Percentiles rank a stretch among this genome's conserved stretches.
phyloP scores from a whole-genome alignment of 106 monocot genomes.

The Chionographis japonica region DNA sequence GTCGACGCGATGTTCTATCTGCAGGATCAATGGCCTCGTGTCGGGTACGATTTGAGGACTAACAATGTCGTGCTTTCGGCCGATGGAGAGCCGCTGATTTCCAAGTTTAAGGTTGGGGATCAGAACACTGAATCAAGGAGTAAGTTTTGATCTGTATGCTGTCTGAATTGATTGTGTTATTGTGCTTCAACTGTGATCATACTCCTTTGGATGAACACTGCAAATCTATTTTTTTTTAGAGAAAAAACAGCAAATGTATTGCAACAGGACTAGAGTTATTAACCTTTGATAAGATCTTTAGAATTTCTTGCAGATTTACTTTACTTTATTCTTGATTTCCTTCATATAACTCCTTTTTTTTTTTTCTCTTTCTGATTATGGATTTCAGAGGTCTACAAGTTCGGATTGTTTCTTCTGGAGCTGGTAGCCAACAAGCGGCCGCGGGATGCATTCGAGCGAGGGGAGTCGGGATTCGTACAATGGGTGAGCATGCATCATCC shows the following conservation, averaged over 20 bases:
- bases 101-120: conserved; percentile 9
- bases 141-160: background rate
- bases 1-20: conserved; percentile 10
- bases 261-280: too few species aligned
- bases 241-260: too few species aligned
- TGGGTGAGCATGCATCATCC: conserved; percentile 13
- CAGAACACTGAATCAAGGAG: conserved; percentile 9
- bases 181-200: too few species aligned
- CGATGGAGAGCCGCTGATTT: conserved; percentile 12
- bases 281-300: too few species aligned
- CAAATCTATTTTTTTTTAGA: too few species aligned
- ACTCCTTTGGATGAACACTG: too few species aligned
- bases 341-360: too few species aligned
- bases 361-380: too few species aligned
- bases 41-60: conserved; percentile 11
- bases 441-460: background rate
- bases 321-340: too few species aligned
- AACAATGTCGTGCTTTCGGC: conserved; percentile 6
- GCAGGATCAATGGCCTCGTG: conserved; percentile 6
- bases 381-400: conserved; percentile 4
- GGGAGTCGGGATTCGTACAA: conserved; percentile 2
- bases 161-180: background rate
- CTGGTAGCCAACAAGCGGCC: conserved; percentile 13
- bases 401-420: conserved; percentile 4
- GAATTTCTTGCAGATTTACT: too few species aligned